Evolutionary conservation across 2,329 filamentous ascomycete genomes (phyloP), one percentile per base, ranked within the genome.

Genomic region (Beauveria varroae): DNA sequence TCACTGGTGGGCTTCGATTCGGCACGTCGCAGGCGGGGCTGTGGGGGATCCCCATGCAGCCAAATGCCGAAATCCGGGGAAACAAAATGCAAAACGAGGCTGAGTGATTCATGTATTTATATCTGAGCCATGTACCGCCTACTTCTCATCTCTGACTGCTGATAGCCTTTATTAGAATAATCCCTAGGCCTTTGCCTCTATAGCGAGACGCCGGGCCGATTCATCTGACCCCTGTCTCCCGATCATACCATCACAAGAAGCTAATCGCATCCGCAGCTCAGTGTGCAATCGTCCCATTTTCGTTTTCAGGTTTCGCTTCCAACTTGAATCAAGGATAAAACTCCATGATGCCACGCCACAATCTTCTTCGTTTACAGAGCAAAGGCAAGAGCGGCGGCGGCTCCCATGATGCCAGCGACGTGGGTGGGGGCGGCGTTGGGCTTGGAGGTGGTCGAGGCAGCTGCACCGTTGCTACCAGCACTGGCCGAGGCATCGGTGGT

Each of bases 321-420:
- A 10, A 30, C 16, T 28, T 5, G 10, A 7, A 57, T 57, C 30
- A 3, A 28, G 8, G n/a, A 28, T 7, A 2, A 34, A 9, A 9
- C 14, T 14, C 16, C 3, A 2, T 8, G 6, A 30, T 12, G 7
- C 9, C 28, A 20, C 12, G 7, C 24, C n/a, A 9, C 18, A 2
- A 30, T 16, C 7, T 24, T 50, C 2, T 1, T 20, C 14, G 7
- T 61, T 46, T 61, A 61, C 26, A 61, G 37, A 44, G 53, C 60
- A 61, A 61, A 57, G 46, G 52, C 54, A 56, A 64, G 54, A 30
- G 57, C 63, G 26, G 55, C 57, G 8, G 57, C 61, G 9, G 63
- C 63, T 43, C 61, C 63, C 20, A 59, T 49, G n/a, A 61, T 14
- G 43, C 63, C 61, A 16, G 52, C 63, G 12, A 54, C 53, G 18